Base-by-base conservation (phyloP, 1,139 yeast genomes). In the Debaryomycetaceae sp. region DNA sequence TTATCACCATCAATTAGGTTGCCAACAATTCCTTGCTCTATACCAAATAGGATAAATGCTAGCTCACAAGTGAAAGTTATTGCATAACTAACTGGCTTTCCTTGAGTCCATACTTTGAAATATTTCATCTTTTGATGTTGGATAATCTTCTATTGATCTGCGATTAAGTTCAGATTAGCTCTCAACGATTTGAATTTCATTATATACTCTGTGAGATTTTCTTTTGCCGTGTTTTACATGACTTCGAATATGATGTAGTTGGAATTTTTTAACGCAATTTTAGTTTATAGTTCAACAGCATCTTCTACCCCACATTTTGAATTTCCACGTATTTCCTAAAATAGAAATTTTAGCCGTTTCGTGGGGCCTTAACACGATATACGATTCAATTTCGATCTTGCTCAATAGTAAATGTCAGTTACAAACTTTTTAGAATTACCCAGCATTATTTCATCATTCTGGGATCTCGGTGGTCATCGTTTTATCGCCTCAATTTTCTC, bases 11-110 rank as follows among this genome's bases (percentile, higher is more conserved):
- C 31, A 28, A 47, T 41, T 5, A 46, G 22, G 11, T 44, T 46
- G 5, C 49, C 50, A 26, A 37, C 36, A 13, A 46, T 42, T 26
- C 51, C 50, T 39, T 46, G 51, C 33, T 47, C 51, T 2, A 47
- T 30, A 26, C 51, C 51, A 34, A 47, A 46, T 17, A 46, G 44
- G 26, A 44, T 43, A 34, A 47, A 47, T 4, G 47, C 47, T 13
- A 47, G 33, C 31, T 47, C 50, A 44, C 51, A 46, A 11, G 50
- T 44, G 13, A 42, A 39, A 4, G 51, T 40, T 11, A 47, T 31
- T n/a, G 49, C 49, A 17, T 33, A 39, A 38, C 49, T 43, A 8
- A 43, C 47, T 5, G 33, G 42, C 30, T 29, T 42, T 15, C 51
- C 51, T 16, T 46, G 39, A 17, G 37, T 40, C 48, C 48, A 47